Evolutionary conservation across 352 stramenopile genomes (phyloP).

Genomic region (Globisporangium lucens): DNA sequence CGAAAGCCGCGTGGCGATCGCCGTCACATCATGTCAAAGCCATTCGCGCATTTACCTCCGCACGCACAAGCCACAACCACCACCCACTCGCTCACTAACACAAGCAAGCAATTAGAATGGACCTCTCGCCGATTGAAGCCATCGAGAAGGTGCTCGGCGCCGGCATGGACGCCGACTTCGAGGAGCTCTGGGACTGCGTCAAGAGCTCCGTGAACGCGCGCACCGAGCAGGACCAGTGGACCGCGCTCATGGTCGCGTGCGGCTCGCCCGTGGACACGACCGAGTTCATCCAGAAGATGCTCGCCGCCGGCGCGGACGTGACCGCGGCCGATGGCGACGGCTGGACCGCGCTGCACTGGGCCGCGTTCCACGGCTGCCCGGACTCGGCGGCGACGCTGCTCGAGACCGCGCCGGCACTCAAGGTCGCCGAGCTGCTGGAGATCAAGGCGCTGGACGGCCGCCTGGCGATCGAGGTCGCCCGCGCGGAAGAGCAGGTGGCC

Average conservation of each 20-base stretch:
- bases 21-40: background rate
- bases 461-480: conserved; percentile 60
- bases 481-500: conserved; percentile 63
- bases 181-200: conserved; percentile 55
- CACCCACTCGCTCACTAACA: conserved; percentile 3
- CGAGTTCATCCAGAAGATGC: conserved; percentile 67
- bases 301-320: conserved; percentile 56
- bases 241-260: conserved; percentile 80
- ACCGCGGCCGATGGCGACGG: conserved; percentile 68
- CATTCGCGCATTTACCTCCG: conserved; percentile 12
- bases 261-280: conserved; percentile 76
- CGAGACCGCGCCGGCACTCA: conserved; percentile 28
- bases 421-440: conserved; percentile 42
- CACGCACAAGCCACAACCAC: background rate
- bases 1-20: background rate
- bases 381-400: conserved; percentile 67
- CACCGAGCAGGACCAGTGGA: conserved; percentile 76
- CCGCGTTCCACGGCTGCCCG: conserved; percentile 73
- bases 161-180: conserved; percentile 75
- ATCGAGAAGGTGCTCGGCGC: conserved; percentile 67
- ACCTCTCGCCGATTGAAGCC: conserved; percentile 46
- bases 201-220: conserved; percentile 67
- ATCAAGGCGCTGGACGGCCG: conserved; percentile 60
- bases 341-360: conserved; percentile 84
- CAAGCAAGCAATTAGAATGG: conserved; percentile 3